phyloP scores from a whole-genome alignment of 2,329 filamentous ascomycete species.

The Xenoacremonium recifei region DNA sequence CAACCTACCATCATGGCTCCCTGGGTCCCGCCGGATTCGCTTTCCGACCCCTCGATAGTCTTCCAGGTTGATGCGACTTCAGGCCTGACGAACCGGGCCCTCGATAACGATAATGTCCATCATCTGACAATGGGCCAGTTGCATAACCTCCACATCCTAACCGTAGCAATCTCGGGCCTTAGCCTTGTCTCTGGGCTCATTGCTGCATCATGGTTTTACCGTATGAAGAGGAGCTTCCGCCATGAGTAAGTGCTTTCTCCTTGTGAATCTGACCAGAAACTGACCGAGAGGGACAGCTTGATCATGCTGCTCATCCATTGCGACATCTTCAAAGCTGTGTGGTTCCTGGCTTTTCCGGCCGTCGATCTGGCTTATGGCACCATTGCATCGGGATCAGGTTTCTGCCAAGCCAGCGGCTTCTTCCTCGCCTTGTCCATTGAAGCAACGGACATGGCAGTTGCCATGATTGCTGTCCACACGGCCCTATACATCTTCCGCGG shows the following conservation, averaged over 20 bases:
- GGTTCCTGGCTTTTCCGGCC: conserved; percentile 65
- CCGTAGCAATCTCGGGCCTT: conserved; percentile 43
- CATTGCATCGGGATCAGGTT: conserved; percentile 48
- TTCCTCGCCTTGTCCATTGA: conserved; percentile 66
- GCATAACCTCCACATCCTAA: conserved; percentile 22
- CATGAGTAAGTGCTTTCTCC: conserved; percentile 45
- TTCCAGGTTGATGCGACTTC: no score
- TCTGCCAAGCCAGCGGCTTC: conserved; percentile 70
- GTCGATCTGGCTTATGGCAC: conserved; percentile 53
- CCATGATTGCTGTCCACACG: conserved; percentile 73
- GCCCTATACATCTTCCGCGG: conserved; percentile 67
- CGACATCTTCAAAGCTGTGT: conserved; percentile 68
- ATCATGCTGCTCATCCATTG: conserved; percentile 73
- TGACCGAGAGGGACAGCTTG: conserved; percentile 54
- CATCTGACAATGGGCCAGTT: conserved; percentile 17
- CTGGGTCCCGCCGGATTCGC: no score
- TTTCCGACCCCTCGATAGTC: no score
- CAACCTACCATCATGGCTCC: no score
- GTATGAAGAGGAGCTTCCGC: conserved; percentile 72
- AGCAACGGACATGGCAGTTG: conserved; percentile 67
- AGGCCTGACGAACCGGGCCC: no score
- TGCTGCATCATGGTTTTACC: conserved; percentile 69
- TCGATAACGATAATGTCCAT: conserved; percentile 15
- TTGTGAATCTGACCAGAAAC: neutral
- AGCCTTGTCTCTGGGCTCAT: conserved; percentile 57